Evolutionary conservation across 2,329 filamentous ascomycete species (phyloP).

Genomic region (Aspergillus sp.): DNA sequence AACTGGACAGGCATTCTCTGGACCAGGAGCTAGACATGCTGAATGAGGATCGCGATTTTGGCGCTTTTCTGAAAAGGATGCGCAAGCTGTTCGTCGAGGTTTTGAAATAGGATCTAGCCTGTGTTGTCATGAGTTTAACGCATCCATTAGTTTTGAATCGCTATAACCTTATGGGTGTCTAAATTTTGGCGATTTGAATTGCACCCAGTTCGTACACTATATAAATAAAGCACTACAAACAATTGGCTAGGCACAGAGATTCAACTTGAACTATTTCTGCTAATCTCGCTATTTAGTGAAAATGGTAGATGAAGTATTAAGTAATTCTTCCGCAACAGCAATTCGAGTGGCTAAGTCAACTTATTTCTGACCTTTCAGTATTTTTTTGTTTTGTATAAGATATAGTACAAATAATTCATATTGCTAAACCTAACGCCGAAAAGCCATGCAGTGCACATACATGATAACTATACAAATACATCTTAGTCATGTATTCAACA

Average conservation of each 20-base stretch:
- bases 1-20: slow-evolving; percentile 55
- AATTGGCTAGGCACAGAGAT: background rate
- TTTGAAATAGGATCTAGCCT: slow-evolving; percentile 43
- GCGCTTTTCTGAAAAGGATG: slow-evolving; percentile 63
- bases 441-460: slow-evolving; percentile 37
- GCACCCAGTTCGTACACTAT: background rate
- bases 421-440: slow-evolving; percentile 35
- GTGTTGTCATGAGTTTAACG: slow-evolving; percentile 7
- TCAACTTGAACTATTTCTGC: background rate
- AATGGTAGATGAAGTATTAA: background rate
- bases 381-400: background rate
- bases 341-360: background rate
- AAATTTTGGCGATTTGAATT: too few relatives aligned
- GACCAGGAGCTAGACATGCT: slow-evolving; percentile 57
- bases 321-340: background rate
- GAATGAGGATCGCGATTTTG: slow-evolving; percentile 62
- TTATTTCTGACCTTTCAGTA: background rate
- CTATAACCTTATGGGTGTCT: background rate
- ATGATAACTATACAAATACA: slow-evolving; percentile 27
- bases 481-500: slow-evolving; percentile 4
- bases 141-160: background rate
- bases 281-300: background rate
- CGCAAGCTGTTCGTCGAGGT: slow-evolving; percentile 58
- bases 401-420: slow-evolving; percentile 15
- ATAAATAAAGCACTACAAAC: background rate